These are phyloP conservation scores for Cornus suecica DNA, from an alignment of 148 eudicot genomes.

Conservation along the genomic window DNA sequence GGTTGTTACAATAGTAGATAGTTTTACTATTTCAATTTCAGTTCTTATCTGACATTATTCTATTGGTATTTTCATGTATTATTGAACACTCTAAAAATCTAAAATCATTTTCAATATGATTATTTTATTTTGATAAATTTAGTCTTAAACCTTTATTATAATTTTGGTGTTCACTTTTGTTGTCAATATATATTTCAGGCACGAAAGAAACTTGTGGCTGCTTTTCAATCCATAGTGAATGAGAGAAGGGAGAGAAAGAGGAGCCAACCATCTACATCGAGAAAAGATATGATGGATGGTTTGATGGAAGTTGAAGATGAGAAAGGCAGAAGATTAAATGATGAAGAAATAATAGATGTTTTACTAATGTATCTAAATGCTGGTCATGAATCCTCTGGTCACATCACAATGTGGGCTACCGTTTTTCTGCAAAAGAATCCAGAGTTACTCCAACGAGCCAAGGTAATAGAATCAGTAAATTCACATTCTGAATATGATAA, in stretches of 20 bases:
- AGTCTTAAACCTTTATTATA: too few species aligned
- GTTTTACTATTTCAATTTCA: too few species aligned
- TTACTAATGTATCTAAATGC: conserved; percentile 90
- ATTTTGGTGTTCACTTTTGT: not conserved
- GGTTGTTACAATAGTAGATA: too few species aligned
- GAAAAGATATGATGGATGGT: conserved; percentile 84
- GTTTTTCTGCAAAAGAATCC: conserved; percentile 70
- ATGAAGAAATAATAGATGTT: conserved; percentile 82
- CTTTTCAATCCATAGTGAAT: conserved; percentile 54
- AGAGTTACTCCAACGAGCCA: conserved; percentile 57
- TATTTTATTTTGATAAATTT: too few species aligned
- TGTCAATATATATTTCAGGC: conserved; percentile 37
- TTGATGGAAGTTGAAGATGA: conserved; percentile 70
- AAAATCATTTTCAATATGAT: too few species aligned
- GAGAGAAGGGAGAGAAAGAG: conserved; percentile 45
- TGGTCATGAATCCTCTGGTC: conserved; percentile 97
- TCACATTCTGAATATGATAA: too few species aligned
- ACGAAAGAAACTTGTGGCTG: conserved; percentile 60
- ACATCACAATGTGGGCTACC: conserved; percentile 88
- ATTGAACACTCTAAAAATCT: too few species aligned
- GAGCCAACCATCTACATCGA: conserved; percentile 23
- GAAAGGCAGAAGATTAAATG: conserved; percentile 61
- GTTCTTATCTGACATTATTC: too few species aligned
- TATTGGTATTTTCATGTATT: too few species aligned
- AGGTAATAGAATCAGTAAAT: conserved; percentile 44